Conservation (phyloP, 805 yeast genomes). For the Ogataea naganishii region DNA sequence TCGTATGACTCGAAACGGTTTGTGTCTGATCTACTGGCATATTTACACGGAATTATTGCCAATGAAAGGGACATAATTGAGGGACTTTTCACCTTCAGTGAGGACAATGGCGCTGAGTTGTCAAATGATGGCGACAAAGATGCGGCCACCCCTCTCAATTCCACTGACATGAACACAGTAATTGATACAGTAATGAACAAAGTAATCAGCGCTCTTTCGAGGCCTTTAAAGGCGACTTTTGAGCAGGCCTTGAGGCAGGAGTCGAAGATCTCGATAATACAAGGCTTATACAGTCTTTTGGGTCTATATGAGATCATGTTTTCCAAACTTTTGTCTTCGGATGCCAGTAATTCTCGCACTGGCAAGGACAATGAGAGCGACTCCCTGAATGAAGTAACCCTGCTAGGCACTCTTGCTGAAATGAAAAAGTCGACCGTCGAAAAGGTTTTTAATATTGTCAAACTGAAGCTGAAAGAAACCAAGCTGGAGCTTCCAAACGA, state of each 20-base stretch:
- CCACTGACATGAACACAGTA: constrained; percentile 7
- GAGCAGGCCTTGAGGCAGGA: constrained; percentile 67
- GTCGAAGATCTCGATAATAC: constrained; percentile 42
- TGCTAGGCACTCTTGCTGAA: constrained; percentile 17
- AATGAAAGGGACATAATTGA: constrained; percentile 76
- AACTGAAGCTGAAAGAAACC: constrained; percentile 25
- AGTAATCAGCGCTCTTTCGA: constrained; percentile 45
- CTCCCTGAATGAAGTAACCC: background rate
- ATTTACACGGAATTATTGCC: constrained; percentile 76
- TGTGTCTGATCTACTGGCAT: constrained; percentile 82
- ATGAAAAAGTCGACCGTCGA: constrained; percentile 27
- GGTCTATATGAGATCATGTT: constrained; percentile 68
- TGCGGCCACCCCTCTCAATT: constrained; percentile 7
- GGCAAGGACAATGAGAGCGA: constrained; percentile 6
- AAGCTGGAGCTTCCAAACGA: constrained; percentile 24
- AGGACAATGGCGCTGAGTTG: constrained; percentile 10
- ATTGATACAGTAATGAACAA: constrained; percentile 33
- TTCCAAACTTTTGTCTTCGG: constrained; percentile 32
- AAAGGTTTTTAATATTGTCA: constrained; percentile 31
- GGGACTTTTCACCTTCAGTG: constrained; percentile 43
- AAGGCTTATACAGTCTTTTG: constrained; percentile 53
- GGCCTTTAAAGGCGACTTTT: constrained; percentile 53
- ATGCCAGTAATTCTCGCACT: constrained; percentile 1
- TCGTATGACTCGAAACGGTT: constrained; percentile 78
- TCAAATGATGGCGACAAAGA: constrained; percentile 8